Base-by-base conservation (phyloP, 805 yeast species). In the Ogataea zsoltii region DNA sequence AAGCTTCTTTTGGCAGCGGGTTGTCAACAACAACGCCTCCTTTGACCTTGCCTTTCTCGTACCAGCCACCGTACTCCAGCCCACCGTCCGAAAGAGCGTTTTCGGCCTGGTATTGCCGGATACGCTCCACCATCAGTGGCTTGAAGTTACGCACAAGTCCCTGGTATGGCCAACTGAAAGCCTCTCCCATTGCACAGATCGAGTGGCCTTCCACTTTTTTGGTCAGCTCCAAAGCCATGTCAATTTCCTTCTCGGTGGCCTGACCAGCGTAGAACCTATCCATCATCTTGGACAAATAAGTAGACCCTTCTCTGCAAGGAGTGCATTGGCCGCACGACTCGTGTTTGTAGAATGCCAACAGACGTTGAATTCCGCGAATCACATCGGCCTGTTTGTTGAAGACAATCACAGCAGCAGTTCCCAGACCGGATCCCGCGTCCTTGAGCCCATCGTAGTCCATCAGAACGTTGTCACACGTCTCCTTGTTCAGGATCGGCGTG, bases 241-340 rank as follows among this genome's bases (percentile, higher is more conserved):
- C 96, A 58, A 88, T 88, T 68, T 88, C 96, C 55, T 79, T 79
- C 61, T 77, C 83, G 49, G 77, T 75, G 38, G 94, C 96, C 72
- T 87, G 94, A 41, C 96, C 96, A 48, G 69, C 68, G 51, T 72
- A 79, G 66, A 88, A 79, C 63, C 96, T 79, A 63, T 83, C 85
- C 96, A 88, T 88, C 80, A 87, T 83, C 69, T 80, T 85, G 49
- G 76, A 73, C 57, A 88, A 72, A 85, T 92, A 88, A 16, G 95
- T 84, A 35, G 96, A 88, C 47, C 96, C 96, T 71, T 88, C 96
- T 66, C 96, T 82, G 71, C 96, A 88, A 48, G 96, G 96, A 3
- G 96, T 88, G 74, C 96, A 88, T 72, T 88, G 96, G 48, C 96
- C 96, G 72, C 96, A 88, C 7, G 94, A 85, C 75, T 88, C 96